These are phyloP conservation scores for Pseudogymnoascus sp. DNA, from an alignment of 2,329 filamentous ascomycete genomes.

Conservation along the genomic window DNA sequence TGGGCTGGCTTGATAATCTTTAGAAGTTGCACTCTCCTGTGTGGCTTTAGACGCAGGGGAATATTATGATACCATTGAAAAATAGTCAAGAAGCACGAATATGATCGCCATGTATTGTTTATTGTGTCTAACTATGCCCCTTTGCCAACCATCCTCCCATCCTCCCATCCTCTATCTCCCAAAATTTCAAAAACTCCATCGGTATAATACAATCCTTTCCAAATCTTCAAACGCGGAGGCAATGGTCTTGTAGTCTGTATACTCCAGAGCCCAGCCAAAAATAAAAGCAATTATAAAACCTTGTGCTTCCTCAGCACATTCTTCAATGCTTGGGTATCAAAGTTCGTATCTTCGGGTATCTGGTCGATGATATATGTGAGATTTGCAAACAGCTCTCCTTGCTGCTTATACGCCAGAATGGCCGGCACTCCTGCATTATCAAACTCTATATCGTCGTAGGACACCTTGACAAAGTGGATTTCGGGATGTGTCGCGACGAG, in stretches of 20 bases:
- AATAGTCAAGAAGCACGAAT: not conserved
- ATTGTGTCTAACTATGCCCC: not conserved
- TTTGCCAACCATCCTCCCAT: not conserved
- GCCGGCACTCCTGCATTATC: constrained; percentile 82
- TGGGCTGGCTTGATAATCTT: constrained; percentile 3
- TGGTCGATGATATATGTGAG: constrained; percentile 80
- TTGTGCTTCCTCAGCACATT: constrained; percentile 45
- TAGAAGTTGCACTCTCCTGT: not conserved
- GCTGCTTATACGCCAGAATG: constrained; percentile 76
- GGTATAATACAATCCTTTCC: not conserved
- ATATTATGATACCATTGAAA: not conserved
- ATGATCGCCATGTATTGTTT: not conserved
- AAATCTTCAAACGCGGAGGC: not conserved
- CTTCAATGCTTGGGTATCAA: constrained; percentile 47
- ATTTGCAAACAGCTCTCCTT: constrained; percentile 84
- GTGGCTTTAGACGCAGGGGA: not conserved
- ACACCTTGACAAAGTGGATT: constrained; percentile 82
- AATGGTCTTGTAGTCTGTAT: not conserved
- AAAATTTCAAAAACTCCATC: not conserved
- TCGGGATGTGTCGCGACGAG: constrained; percentile 65
- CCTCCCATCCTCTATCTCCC: not conserved
- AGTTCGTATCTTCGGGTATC: constrained; percentile 63
- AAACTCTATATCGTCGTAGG: constrained; percentile 90
- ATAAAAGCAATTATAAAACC: constrained; percentile 36
- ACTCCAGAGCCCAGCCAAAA: not conserved